Evolutionary conservation across 2,329 filamentous ascomycete genomes (phyloP).

Genomic region (Talaromyces marneffei): DNA sequence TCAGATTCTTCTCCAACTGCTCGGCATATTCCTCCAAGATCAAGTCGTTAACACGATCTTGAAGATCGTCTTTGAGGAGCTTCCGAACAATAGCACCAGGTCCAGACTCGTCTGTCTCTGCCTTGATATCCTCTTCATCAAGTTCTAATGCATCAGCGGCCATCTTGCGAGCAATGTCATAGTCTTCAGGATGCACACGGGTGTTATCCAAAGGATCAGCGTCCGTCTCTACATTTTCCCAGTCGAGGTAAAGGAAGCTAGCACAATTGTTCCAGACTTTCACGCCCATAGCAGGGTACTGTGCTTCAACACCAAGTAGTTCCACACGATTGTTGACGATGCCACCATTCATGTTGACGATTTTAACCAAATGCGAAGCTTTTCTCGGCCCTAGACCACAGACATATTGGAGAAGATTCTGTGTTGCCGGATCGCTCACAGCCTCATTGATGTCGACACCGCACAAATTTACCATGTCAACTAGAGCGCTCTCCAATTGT

Average conservation of each 20-base stretch:
- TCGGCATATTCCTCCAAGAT: slow-evolving; percentile 96
- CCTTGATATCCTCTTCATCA: slow-evolving; percentile 96
- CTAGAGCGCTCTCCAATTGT: slow-evolving; percentile 89
- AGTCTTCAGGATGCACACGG: slow-evolving; percentile 95
- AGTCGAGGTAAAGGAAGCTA: slow-evolving; percentile 87
- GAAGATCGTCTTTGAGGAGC: slow-evolving; percentile 88
- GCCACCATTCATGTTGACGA: slow-evolving; percentile 86
- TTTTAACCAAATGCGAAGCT: slow-evolving; percentile 75
- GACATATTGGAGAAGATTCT: slow-evolving; percentile 83
- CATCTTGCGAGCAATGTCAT: slow-evolving; percentile 97
- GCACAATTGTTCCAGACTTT: slow-evolving; percentile 96
- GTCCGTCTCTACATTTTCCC: slow-evolving; percentile 71
- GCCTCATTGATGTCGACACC: slow-evolving; percentile 95
- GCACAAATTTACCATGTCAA: slow-evolving; percentile 96
- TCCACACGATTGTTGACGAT: slow-evolving; percentile 78
- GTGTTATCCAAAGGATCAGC: slow-evolving; percentile 95
- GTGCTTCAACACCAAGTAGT: slow-evolving; percentile 80
- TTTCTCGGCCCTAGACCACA: slow-evolving; percentile 90
- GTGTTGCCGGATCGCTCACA: slow-evolving; percentile 71
- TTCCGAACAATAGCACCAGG: slow-evolving; percentile 86
- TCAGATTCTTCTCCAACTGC: slow-evolving; percentile 87
- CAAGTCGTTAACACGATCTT: slow-evolving; percentile 92
- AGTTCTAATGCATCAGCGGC: slow-evolving; percentile 93
- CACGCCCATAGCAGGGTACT: slow-evolving; percentile 74
- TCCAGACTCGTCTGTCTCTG: slow-evolving; percentile 84